phyloP scores from a whole-genome alignment of 164 flowering plant genomes.

The Vitis rupestris region DNA sequence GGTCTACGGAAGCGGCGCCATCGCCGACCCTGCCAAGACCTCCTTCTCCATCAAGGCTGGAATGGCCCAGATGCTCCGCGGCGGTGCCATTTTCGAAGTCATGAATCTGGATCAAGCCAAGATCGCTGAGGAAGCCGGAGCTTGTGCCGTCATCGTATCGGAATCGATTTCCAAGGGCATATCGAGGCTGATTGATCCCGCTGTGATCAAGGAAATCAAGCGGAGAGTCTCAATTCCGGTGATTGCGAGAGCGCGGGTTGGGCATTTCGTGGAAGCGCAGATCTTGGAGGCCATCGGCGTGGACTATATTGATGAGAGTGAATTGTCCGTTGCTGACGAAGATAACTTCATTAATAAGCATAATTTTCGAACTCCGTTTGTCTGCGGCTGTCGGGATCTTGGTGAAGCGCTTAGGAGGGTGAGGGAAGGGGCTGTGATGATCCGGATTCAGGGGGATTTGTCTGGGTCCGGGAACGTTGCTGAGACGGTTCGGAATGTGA shows the following conservation, averaged over 20 bases:
- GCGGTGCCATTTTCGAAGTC: constrained; percentile 69
- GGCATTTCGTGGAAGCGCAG: constrained; percentile 90
- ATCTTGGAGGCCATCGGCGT: constrained; percentile 62
- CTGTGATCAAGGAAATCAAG: constrained; percentile 57
- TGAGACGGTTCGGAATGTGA: constrained; percentile 52
- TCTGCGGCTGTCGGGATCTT: constrained; percentile 59
- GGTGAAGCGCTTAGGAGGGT: constrained; percentile 75
- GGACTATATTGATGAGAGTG: constrained; percentile 83
- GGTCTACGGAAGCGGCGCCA: constrained; percentile 46
- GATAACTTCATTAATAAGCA: constrained; percentile 68
- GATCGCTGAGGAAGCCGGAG: constrained; percentile 80
- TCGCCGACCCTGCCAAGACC: constrained; percentile 44
- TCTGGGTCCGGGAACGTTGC: constrained; percentile 37
- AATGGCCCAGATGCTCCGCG: constrained; percentile 65
- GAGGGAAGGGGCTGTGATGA: constrained; percentile 80
- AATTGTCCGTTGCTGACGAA: constrained; percentile 60
- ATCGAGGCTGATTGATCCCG: constrained; percentile 65
- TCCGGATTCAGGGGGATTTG: constrained; percentile 55
- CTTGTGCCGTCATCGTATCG: constrained; percentile 45
- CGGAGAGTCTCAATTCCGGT: constrained; percentile 60
- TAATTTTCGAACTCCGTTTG: constrained; percentile 61
- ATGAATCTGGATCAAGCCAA: constrained; percentile 50
- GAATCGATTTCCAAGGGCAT: constrained; percentile 32
- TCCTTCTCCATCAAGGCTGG: constrained; percentile 62
- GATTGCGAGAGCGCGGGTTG: constrained; percentile 62